phyloP scores from a whole-genome alignment of 2,329 filamentous ascomycete species.

The Neofusicoccum sp. region DNA sequence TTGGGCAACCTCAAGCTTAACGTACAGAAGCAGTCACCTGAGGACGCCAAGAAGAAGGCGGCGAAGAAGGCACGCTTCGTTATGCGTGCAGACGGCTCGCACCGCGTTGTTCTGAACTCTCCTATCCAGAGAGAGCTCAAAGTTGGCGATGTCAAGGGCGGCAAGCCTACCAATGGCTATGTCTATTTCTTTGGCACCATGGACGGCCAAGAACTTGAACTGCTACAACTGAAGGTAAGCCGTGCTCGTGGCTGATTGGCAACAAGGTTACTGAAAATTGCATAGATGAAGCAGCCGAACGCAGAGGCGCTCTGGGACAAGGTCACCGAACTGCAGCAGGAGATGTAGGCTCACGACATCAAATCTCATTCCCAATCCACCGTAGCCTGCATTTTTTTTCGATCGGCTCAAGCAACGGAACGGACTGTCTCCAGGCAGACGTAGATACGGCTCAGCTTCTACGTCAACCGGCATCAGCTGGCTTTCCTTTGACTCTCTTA shows the following conservation, averaged over 20 bases:
- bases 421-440: not conserved
- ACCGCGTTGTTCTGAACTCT: conserved; percentile 83
- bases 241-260: not conserved
- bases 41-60: conserved; percentile 40
- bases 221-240: conserved; percentile 58
- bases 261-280: conserved; percentile 19
- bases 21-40: conserved; percentile 34
- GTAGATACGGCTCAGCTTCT: not conserved
- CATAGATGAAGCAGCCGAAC: conserved; percentile 42
- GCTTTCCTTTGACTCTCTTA: not conserved
- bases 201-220: conserved; percentile 51
- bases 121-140: conserved; percentile 75
- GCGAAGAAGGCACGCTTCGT: conserved; percentile 66
- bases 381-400: not conserved
- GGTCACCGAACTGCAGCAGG: conserved; percentile 41
- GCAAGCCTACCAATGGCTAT: conserved; percentile 68
- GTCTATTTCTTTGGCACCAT: conserved; percentile 63
- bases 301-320: conserved; percentile 48
- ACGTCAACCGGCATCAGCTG: not conserved
- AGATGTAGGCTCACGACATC: conserved; percentile 28
- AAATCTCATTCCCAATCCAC: not conserved
- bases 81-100: conserved; percentile 87
- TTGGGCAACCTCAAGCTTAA: conserved; percentile 84
- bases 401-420: not conserved
- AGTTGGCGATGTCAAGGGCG: conserved; percentile 64